Base-by-base conservation (phyloP, 2,329 filamentous ascomycete species). In the Scolecobasidium constrictum region DNA sequence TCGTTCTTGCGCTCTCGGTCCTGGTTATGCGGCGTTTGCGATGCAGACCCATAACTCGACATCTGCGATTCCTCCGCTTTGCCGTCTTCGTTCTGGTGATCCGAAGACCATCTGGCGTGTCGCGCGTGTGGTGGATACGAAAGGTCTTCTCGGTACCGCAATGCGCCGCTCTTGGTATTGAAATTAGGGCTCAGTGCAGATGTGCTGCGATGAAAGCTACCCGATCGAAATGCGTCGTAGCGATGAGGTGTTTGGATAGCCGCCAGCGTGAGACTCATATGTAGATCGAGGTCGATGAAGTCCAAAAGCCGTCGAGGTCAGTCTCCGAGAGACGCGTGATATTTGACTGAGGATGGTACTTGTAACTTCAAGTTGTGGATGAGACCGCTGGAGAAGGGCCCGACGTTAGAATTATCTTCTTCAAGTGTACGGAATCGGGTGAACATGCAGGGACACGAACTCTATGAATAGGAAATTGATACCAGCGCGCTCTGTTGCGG, bases 51-150 rank as follows among this genome's bases (percentile, higher is more conserved):
- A 45, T 45, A 6, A 20, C 23, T 15, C 31, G 38, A 31, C 43
- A 45, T 45, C 37, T 40, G 43, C 31, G 33, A 15, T 36, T 36
- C 18, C 40, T 42, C 19, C 33, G 34, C 40, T 35, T 4, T 26
- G 31, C 40, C 19, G 22, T 37, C 33, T 28, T 33, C 19, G 15
- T n/a, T 12, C 21, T 20, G 13, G 15, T 28, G 19, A 36, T 11
- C 22, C 13, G 20, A 20, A 18, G 40, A 42, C 40, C 40, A 42
- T 42, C 34, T 35, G 40, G 21, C 16, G 18, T 17, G 23, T 11
- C 17, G 13, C 12, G 40, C 13, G n/a, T 13, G 16, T 21, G 34
- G 12, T 19, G 23, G 31, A 23, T 5, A 28, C 4, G n/a, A 20
- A 9, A 17, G 18, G 3, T 35, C 23, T 22, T 16, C 21, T 5